Percentiles rank a stretch among this genome's conserved stretches.
These are phyloP conservation scores for Cadophora luteo-olivacea DNA, from an alignment of 2,329 filamentous ascomycete species.

Conservation along the genomic window DNA sequence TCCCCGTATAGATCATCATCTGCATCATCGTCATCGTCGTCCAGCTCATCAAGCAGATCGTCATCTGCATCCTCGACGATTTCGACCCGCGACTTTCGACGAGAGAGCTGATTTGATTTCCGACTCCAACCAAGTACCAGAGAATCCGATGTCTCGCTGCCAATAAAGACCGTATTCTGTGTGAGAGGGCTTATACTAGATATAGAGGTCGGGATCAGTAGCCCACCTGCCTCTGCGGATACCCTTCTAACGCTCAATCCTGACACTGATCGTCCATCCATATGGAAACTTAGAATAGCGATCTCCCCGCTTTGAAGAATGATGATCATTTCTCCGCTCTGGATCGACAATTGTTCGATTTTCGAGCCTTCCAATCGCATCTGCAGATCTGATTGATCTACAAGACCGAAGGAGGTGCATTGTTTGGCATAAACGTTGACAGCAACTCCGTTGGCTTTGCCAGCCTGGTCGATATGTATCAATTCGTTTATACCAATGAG, in stretches of 20 bases:
- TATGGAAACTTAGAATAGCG: slow-evolving; percentile 78
- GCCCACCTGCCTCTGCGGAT: slow-evolving; percentile 65
- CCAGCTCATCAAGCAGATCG: slow-evolving; percentile 52
- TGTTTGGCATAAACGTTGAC: slow-evolving; percentile 90
- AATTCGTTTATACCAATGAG: slow-evolving; percentile 89
- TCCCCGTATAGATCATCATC: slow-evolving; percentile 69
- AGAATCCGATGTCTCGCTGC: slow-evolving; percentile 84
- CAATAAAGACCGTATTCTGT: slow-evolving; percentile 77
- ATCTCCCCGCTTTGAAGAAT: slow-evolving; percentile 78
- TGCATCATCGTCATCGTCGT: slow-evolving; percentile 58
- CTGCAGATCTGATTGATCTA: slow-evolving; percentile 82
- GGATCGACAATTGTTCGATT: slow-evolving; percentile 76
- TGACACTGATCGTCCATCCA: slow-evolving; percentile 91
- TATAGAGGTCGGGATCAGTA: slow-evolving; percentile 64
- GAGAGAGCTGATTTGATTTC: slow-evolving; percentile 65
- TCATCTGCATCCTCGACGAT: slow-evolving; percentile 62
- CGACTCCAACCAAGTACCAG: slow-evolving; percentile 80
- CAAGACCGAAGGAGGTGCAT: slow-evolving; percentile 81
- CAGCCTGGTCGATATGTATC: slow-evolving; percentile 94
- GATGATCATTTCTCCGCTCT: slow-evolving; percentile 84
- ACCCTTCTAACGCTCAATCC: slow-evolving; percentile 78
- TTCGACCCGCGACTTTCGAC: slow-evolving; percentile 68
- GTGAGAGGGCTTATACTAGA: slow-evolving; percentile 75
- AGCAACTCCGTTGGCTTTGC: slow-evolving; percentile 89
- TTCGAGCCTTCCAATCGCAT: slow-evolving; percentile 82